Base-by-base conservation (phyloP, 1,139 yeast genomes). In the Geotrichum bryndzae region DNA sequence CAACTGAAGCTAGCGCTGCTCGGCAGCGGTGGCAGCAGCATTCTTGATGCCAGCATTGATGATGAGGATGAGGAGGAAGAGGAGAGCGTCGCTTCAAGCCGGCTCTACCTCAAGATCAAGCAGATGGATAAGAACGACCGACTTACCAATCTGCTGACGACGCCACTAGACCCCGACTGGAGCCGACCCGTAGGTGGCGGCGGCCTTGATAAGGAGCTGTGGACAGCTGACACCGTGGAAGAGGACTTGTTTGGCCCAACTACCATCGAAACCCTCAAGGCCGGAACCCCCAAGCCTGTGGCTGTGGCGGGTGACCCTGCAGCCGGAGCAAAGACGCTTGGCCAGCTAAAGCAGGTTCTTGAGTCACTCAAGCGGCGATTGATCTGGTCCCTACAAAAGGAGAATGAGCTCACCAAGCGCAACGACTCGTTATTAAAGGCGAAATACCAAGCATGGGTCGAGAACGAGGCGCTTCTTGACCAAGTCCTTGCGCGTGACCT, bases 391-490 rank as follows among this genome's bases (percentile, higher is more conserved):
- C 65, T 74, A n/a, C 81, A 79, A 61, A 77, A 85, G 27, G 79
- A 83, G 61, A 72, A 76, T 57, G 67, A 81, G 18, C 77, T 87
- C 50, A 77, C 78, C 15, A 68, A 68, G 3, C 80, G 83, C 63
- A 75, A 85, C 48, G 71, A 74, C 1, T 66, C 68, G 3, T 69
- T 79, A 7, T 73, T 78, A 13, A 67, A 72, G 35, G 76, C 78
- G 56, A 80, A 80, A 64, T 71, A 84, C 58, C 74, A 74, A 56
- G 73, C 80, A 53, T 84, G 89, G 87, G 66, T 79, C 4, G 78
- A 79, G 31, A 87, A 84, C 66, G 92, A 88, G 69, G 67, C 78
- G 38, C 70, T 87, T 29, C 68, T 88, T 53, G 87, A 86, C 69
- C 80, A 79, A 41, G 78, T 84, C 64, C 69, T 81, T 31, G 68